Conservation (phyloP, 2,329 filamentous ascomycete genomes). For the Aureobasidium sp. region DNA sequence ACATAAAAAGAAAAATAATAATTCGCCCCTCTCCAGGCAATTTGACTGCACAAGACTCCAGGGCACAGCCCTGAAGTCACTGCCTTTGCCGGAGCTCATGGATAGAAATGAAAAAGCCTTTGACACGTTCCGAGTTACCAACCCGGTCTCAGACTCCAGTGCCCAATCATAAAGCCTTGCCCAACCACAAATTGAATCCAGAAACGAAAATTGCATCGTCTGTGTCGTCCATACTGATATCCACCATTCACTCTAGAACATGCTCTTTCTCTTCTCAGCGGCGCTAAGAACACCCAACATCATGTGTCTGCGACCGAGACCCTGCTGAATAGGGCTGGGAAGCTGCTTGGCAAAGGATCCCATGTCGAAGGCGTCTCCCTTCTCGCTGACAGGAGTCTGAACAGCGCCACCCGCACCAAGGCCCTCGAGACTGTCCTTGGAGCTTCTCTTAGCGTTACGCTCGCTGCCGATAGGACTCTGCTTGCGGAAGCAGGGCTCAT, state of each 20-base stretch:
- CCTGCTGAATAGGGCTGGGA: conserved; percentile 22
- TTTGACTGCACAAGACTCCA: conserved; percentile 3
- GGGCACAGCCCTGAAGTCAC: conserved; percentile 3
- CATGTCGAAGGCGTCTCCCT: conserved; percentile 20
- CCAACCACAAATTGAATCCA: conserved; percentile 6
- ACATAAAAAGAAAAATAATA: not conserved
- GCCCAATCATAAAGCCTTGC: conserved; percentile 4
- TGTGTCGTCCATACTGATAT: not conserved
- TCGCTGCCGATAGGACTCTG: conserved; percentile 31
- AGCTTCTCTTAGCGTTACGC: conserved; percentile 30
- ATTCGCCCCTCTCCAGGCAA: conserved; percentile 4
- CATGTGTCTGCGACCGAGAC: conserved; percentile 55
- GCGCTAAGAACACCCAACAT: conserved; percentile 79
- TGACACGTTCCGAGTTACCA: conserved; percentile 3
- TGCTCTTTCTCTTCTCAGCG: conserved; percentile 80
- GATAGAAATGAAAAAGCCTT: conserved; percentile 1
- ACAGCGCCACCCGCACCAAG: conserved; percentile 39
- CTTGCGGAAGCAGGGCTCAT: conserved; percentile 56
- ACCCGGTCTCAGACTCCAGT: not conserved
- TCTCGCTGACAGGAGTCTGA: conserved; percentile 48
- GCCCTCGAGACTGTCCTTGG: conserved; percentile 26
- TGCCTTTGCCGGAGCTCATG: conserved; percentile 2
- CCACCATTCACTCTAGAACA: conserved; percentile 37
- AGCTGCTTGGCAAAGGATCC: conserved; percentile 23
- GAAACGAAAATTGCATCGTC: not conserved